Evolutionary conservation across 1,284 basidiomycete genomes (phyloP).

Genomic region (Singerocomus inundabilis): DNA sequence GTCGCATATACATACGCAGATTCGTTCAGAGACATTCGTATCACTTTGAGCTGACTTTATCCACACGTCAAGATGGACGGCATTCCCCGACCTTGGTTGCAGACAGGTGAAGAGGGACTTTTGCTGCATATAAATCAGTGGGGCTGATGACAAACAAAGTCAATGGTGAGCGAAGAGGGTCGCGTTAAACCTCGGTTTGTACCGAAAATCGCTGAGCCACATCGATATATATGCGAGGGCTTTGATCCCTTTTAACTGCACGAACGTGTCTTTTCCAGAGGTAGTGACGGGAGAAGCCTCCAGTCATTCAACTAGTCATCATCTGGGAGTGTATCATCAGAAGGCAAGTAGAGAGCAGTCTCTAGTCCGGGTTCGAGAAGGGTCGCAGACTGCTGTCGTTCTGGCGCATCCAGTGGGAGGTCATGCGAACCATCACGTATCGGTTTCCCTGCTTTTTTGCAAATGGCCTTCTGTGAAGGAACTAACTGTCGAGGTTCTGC

Average conservation of each 20-base stretch:
- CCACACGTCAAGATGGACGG: constrained; percentile 17
- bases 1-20: constrained; percentile 21
- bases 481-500: constrained; percentile 25
- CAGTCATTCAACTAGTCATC: constrained; percentile 6
- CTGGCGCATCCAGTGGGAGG: constrained; percentile 16
- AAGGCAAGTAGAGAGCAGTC: constrained; percentile 8
- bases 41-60: constrained; percentile 23
- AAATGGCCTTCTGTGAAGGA: constrained; percentile 23
- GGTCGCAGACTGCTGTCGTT: constrained; percentile 14
- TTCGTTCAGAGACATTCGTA: constrained; percentile 4
- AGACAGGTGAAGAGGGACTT: constrained; percentile 11
- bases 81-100: constrained; percentile 14
- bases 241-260: not conserved
- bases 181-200: constrained; percentile 19
- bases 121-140: not conserved
- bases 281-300: constrained; percentile 30
- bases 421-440: constrained; percentile 25
- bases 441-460: constrained; percentile 28
- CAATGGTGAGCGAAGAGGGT: constrained; percentile 8
- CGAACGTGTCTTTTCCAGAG: constrained; percentile 12
- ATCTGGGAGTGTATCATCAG: constrained; percentile 28
- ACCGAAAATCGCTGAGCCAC: not conserved
- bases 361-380: constrained; percentile 7
- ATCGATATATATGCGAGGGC: constrained; percentile 21
- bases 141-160: constrained; percentile 17